Percentiles rank a stretch among this genome's conserved stretches.
Evolutionary conservation across 2,329 filamentous ascomycete genomes (phyloP).

Genomic region (Daldinia sp.): DNA sequence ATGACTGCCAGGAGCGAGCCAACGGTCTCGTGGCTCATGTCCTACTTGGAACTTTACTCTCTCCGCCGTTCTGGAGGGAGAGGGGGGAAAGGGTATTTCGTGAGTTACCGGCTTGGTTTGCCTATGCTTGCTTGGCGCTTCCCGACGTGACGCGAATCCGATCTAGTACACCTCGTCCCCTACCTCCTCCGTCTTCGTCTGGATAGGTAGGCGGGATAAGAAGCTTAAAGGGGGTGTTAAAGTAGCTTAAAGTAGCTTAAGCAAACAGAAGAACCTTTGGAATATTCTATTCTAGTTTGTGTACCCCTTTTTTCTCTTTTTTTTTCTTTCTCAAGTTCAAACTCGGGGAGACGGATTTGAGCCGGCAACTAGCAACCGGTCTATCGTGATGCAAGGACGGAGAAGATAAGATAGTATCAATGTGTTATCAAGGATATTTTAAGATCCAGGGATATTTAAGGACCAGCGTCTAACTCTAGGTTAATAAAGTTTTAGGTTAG

Average conservation of each 20-base stretch:
- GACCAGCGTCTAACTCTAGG: no score
- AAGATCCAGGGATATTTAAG: no score
- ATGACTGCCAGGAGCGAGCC: conserved; percentile 66
- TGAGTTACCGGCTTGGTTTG: not conserved
- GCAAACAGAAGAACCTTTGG: not conserved
- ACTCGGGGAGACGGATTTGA: not conserved
- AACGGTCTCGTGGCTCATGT: conserved; percentile 60
- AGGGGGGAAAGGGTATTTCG: not conserved
- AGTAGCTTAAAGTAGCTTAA: not conserved
- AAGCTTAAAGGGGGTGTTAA: not conserved
- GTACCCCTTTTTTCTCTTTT: not conserved
- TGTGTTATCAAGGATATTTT: no score
- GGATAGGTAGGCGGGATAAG: conserved; percentile 2
- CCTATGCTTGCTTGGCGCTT: not conserved
- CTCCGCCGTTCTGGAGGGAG: conserved; percentile 4
- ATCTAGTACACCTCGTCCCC: conserved; percentile 4
- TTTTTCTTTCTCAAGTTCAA: conserved; percentile 1
- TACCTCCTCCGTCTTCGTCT: conserved; percentile 27
- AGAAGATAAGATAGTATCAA: conserved; percentile 1
- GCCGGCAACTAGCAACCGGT: not conserved
- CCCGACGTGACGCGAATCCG: not conserved
- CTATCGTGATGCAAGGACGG: not conserved
- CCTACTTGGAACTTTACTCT: conserved; percentile 23
- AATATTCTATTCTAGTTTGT: not conserved
- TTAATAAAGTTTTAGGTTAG: no score